Conservation (phyloP, 2,329 filamentous ascomycete species). For the Chrysoporthe cubensis region DNA sequence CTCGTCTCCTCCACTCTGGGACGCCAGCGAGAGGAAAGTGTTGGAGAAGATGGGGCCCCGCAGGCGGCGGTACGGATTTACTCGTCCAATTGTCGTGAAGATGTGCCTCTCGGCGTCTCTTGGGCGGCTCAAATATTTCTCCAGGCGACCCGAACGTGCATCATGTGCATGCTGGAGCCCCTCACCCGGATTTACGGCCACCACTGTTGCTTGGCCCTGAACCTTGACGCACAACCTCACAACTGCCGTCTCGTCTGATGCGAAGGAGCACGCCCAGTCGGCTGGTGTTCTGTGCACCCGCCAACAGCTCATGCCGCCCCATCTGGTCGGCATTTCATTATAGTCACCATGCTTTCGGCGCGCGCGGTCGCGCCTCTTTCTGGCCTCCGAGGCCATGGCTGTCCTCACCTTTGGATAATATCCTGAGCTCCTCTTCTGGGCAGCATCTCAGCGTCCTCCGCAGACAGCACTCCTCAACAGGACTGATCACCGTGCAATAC, state of each 20-base stretch:
- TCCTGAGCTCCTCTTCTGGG: neutral
- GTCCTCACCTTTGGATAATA: neutral
- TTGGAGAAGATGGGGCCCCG: neutral
- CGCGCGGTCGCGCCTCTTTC: neutral
- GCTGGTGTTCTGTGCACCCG: too few species aligned
- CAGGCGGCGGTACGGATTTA: slow-evolving; percentile 7
- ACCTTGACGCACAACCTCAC: neutral
- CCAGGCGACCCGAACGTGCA: neutral
- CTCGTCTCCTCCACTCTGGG: neutral
- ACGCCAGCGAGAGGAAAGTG: neutral
- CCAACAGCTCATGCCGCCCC: too few species aligned
- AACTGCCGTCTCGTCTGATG: slow-evolving; percentile 20
- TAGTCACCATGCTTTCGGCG: too few species aligned
- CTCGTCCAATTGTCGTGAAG: too few species aligned
- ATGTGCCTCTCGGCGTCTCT: neutral
- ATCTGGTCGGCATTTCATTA: too few species aligned
- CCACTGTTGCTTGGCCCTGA: too few species aligned
- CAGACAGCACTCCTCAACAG: neutral
- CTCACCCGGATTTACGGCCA: neutral
- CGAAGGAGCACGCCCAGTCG: neutral
- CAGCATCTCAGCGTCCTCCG: too few species aligned
- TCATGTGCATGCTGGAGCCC: neutral
- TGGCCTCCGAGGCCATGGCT: slow-evolving; percentile 1
- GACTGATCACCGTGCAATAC: too few species aligned
- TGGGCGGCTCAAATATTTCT: slow-evolving; percentile 15